A percentile compares a stretch with the other conserved stretches of the same genome.
These are phyloP conservation scores for Naganishia randhawae DNA, from an alignment of 768 basidiomycete genomes.

Conservation along the genomic window DNA sequence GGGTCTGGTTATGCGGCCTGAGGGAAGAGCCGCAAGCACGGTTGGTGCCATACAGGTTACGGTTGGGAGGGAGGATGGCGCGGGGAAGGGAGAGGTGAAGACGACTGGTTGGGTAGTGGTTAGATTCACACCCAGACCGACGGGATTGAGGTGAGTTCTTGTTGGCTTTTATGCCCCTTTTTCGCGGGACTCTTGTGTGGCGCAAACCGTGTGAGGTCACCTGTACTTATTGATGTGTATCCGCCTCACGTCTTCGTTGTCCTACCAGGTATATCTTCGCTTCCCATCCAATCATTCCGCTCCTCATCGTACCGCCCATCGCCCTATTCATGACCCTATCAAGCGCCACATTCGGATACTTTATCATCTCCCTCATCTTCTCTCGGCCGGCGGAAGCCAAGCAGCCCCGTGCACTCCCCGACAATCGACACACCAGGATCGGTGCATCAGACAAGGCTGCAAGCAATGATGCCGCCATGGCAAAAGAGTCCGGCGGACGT, in stretches of 20 bases:
- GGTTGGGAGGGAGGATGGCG: constrained; percentile 29
- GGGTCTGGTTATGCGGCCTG: constrained; percentile 25
- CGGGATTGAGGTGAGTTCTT: constrained; percentile 44
- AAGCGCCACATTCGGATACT: constrained; percentile 41
- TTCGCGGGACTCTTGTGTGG: no score
- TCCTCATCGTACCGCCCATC: constrained; percentile 46
- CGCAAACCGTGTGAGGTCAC: no score
- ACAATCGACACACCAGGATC: neutral
- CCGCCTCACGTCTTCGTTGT: neutral
- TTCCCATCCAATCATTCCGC: constrained; percentile 45
- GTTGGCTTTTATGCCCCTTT: no score
- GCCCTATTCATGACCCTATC: constrained; percentile 44
- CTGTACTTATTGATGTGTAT: neutral
- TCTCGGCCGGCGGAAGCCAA: neutral
- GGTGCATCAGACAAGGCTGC: neutral
- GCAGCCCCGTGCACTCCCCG: no score
- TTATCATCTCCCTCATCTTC: constrained; percentile 38
- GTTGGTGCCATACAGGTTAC: constrained; percentile 26
- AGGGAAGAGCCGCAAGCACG: neutral
- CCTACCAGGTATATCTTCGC: constrained; percentile 41
- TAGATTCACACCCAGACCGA: constrained; percentile 44
- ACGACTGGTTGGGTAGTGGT: constrained; percentile 50
- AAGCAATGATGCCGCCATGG: neutral
- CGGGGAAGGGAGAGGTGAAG: constrained; percentile 39
- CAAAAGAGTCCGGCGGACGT: neutral